These are phyloP conservation scores for Penicillium sp. DNA, from an alignment of 2,329 filamentous ascomycete genomes.

Conservation along the genomic window DNA sequence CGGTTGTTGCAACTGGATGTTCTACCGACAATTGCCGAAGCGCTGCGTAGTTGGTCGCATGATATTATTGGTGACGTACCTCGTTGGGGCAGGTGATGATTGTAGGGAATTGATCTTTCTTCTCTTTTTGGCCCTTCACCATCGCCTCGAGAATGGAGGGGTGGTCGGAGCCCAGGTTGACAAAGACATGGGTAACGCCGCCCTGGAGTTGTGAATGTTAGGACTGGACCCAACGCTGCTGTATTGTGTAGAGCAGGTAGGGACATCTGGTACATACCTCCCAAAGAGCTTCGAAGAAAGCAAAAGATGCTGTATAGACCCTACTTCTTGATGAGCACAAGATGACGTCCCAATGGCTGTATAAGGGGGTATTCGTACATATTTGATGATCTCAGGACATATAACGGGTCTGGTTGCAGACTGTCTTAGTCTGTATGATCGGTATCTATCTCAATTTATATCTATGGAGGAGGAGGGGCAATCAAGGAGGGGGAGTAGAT, in stretches of 20 bases:
- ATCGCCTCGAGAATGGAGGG: conserved; percentile 77
- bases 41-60: neutral
- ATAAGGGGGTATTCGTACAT: neutral
- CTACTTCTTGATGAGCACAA: conserved; percentile 15
- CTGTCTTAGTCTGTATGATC: no score
- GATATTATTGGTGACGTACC: conserved; percentile 44
- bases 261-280: conserved; percentile 54
- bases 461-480: no score
- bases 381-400: neutral
- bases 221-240: no score
- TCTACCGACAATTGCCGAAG: conserved; percentile 12
- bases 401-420: neutral
- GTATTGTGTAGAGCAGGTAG: no score
- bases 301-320: conserved; percentile 68
- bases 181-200: conserved; percentile 51
- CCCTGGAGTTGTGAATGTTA: conserved; percentile 31
- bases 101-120: conserved; percentile 60
- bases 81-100: conserved; percentile 80
- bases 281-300: conserved; percentile 79
- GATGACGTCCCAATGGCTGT: neutral
- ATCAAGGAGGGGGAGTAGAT: neutral
- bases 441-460: no score
- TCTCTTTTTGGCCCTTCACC: conserved; percentile 68
- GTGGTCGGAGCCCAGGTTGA: conserved; percentile 57
- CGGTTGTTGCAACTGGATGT: neutral